Evolutionary conservation across 108 stramenopile genomes (phyloP).

Genomic region (Aurantiochytrium sp.): DNA sequence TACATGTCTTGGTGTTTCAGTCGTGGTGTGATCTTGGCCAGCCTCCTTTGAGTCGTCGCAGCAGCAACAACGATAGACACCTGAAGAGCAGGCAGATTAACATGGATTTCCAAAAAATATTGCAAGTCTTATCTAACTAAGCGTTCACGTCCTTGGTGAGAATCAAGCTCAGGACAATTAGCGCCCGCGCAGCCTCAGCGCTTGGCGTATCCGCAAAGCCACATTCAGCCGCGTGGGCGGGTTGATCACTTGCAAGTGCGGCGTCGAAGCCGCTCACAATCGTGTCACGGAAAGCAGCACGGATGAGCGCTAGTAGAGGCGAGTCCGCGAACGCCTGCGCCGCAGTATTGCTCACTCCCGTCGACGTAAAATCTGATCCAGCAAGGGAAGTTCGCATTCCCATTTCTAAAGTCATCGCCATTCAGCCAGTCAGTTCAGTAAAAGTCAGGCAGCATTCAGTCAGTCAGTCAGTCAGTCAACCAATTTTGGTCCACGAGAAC

Average conservation of each 20-base stretch:
- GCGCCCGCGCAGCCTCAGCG: background rate
- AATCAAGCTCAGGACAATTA: background rate
- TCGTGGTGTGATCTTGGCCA: too few relatives aligned
- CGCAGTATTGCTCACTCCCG: background rate
- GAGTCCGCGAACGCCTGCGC: background rate
- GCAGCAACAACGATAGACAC: too few relatives aligned
- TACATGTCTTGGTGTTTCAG: too few relatives aligned
- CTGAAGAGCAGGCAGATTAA: too few relatives aligned
- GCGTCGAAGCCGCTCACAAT: background rate
- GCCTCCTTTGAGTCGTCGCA: too few relatives aligned
- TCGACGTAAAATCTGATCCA: background rate
- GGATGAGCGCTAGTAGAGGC: background rate
- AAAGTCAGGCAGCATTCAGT: background rate
- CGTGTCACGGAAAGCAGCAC: background rate
- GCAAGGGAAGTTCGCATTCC: conserved; percentile 12
- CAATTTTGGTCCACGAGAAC: too few relatives aligned
- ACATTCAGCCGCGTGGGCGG: background rate
- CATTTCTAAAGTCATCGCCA: background rate
- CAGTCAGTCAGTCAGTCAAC: too few relatives aligned
- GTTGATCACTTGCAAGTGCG: background rate
- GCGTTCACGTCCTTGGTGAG: background rate
- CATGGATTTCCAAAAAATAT: too few relatives aligned
- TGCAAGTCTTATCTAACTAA: background rate
- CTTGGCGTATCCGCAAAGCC: background rate
- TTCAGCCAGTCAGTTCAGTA: background rate